Evolutionary conservation across 2,329 filamentous ascomycete species (phyloP).

Genomic region (Colletotrichum gigasporum): DNA sequence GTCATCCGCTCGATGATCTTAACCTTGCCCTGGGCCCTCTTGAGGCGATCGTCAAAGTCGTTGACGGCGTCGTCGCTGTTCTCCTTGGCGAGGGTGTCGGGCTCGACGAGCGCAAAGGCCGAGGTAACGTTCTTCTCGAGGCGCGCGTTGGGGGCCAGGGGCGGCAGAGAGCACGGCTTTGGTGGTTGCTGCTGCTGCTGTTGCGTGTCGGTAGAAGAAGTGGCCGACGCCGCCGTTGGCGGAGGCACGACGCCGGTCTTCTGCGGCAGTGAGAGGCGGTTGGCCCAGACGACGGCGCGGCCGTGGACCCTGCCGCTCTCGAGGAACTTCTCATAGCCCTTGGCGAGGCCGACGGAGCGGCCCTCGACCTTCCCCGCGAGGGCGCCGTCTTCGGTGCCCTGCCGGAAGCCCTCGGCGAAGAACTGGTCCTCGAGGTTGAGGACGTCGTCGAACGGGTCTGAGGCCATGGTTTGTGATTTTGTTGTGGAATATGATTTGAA

Average conservation of each 20-base stretch:
- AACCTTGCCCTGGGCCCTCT: slow-evolving; percentile 82
- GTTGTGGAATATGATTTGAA: not conserved
- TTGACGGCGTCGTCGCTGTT: slow-evolving; percentile 91
- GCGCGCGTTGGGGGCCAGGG: slow-evolving; percentile 65
- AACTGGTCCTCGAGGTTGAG: slow-evolving; percentile 73
- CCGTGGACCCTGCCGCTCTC: slow-evolving; percentile 83
- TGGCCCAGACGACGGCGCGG: slow-evolving; percentile 84
- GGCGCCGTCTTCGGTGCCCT: slow-evolving; percentile 80
- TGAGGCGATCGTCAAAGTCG: slow-evolving; percentile 90
- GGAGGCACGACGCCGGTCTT: slow-evolving; percentile 11
- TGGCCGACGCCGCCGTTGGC: no score
- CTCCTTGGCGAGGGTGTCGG: slow-evolving; percentile 77
- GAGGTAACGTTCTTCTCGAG: slow-evolving; percentile 80
- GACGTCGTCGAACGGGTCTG: slow-evolving; percentile 66
- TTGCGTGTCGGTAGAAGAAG: not conserved
- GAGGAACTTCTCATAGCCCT: slow-evolving; percentile 91
- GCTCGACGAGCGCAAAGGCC: slow-evolving; percentile 82
- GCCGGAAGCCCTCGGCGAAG: slow-evolving; percentile 82
- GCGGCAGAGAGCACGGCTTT: slow-evolving; percentile 42
- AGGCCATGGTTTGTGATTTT: slow-evolving; percentile 37
- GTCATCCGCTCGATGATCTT: slow-evolving; percentile 84
- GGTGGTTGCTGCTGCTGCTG: not conserved
- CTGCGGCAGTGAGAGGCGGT: slow-evolving; percentile 60
- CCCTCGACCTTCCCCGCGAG: slow-evolving; percentile 87
- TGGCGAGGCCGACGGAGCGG: slow-evolving; percentile 88